Conservation (phyloP, 768 basidiomycete genomes). For the Dacryopinax spathularia region DNA sequence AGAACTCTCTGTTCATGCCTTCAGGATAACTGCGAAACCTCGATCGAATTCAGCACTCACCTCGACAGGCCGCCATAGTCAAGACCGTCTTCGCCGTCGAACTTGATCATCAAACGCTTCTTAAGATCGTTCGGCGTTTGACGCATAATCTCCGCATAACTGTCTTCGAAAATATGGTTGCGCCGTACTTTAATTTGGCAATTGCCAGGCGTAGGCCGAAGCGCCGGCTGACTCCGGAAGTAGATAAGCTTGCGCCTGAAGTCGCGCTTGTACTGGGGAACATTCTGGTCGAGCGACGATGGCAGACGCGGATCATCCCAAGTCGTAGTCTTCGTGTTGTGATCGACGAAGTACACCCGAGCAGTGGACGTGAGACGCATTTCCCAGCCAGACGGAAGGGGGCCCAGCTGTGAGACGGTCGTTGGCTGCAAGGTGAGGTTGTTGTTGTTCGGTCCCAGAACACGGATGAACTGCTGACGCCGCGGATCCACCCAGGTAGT, state of each 20-base stretch:
- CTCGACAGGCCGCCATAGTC: slow-evolving; percentile 97
- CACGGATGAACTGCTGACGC: slow-evolving; percentile 89
- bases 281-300: slow-evolving; percentile 87
- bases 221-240: slow-evolving; percentile 95
- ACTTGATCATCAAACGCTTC: slow-evolving; percentile 99
- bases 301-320: slow-evolving; percentile 97
- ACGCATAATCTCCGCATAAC: slow-evolving; percentile 98
- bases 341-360: slow-evolving; percentile 98
- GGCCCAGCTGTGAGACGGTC: slow-evolving; percentile 91
- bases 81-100: slow-evolving; percentile 95
- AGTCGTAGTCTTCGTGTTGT: slow-evolving; percentile 99
- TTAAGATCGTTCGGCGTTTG: slow-evolving; percentile 97
- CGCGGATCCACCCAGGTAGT: slow-evolving; percentile 99
- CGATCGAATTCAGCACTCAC: slow-evolving; percentile 30
- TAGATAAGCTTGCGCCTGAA: slow-evolving; percentile 98
- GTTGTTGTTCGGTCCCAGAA: slow-evolving; percentile 88
- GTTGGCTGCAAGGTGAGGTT: slow-evolving; percentile 80
- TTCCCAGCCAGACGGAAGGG: slow-evolving; percentile 96
- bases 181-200: slow-evolving; percentile 97
- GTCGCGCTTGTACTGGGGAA: slow-evolving; percentile 99
- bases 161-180: slow-evolving; percentile 98
- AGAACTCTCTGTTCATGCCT: slow-evolving; percentile 67
- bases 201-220: slow-evolving; percentile 95
- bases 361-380: slow-evolving; percentile 98
- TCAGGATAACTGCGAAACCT: not conserved